A percentile compares a stretch with the other conserved stretches of the same genome.
phyloP scores from a whole-genome alignment of 1,139 yeast genomes.

The Saccharomyces hybrid region DNA sequence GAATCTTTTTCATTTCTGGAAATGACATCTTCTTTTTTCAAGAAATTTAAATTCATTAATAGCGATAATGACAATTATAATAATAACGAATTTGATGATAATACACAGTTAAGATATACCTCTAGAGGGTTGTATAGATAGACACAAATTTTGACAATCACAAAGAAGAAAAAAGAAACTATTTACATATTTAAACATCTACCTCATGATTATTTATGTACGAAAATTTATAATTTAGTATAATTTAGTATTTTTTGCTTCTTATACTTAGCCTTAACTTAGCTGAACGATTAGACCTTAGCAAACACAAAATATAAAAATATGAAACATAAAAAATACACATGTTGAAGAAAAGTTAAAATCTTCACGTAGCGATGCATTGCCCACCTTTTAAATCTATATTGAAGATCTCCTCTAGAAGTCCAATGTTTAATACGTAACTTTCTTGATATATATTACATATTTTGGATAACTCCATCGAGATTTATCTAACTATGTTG shows the following conservation, averaged over 20 bases:
- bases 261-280: not conserved
- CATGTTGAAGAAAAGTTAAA: no score
- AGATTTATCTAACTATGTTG: not conserved
- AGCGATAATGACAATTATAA: conserved; percentile 9
- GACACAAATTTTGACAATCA: not conserved
- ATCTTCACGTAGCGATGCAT: not conserved
- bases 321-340: no score
- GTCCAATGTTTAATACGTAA: not conserved
- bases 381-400: not conserved
- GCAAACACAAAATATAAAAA: no score
- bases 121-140: conserved; percentile 1
- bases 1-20: conserved; percentile 31
- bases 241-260: not conserved
- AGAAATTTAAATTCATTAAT: conserved; percentile 24
- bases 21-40: conserved; percentile 31
- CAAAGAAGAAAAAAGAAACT: not conserved
- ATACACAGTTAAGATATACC: not conserved
- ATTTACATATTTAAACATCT: not conserved
- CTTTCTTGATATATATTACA: not conserved
- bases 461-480: not conserved
- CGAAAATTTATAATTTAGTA: not conserved
- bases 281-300: no score
- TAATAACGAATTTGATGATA: not conserved
- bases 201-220: not conserved
- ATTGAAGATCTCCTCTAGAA: not conserved